phyloP scores from a whole-genome alignment of 2,329 filamentous ascomycete species.

The Colletotrichum sidae region DNA sequence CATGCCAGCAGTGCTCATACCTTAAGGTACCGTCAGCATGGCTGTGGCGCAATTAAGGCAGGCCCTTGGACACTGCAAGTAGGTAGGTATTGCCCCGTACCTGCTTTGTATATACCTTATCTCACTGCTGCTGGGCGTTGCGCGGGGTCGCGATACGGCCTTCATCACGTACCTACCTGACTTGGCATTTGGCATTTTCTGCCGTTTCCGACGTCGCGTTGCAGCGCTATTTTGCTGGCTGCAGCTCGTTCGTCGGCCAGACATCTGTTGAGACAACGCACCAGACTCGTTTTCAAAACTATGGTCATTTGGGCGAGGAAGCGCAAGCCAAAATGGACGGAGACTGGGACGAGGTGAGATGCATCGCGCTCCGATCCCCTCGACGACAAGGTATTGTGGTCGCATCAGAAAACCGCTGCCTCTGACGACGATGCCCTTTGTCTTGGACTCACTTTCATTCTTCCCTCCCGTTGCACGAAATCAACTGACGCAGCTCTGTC shows the following conservation, averaged over 20 bases:
- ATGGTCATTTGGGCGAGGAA: slow-evolving; percentile 52
- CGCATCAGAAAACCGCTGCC: too few relatives aligned
- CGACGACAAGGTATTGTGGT: neutral
- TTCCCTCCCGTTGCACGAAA: neutral
- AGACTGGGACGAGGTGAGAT: slow-evolving; percentile 75
- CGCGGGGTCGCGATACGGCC: too few relatives aligned
- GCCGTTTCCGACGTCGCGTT: slow-evolving; percentile 1
- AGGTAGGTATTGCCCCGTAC: too few relatives aligned
- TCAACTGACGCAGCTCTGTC: slow-evolving; percentile 28
- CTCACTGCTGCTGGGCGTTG: neutral
- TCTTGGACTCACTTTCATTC: neutral
- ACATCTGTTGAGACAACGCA: too few relatives aligned
- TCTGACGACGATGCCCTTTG: too few relatives aligned
- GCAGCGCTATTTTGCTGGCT: neutral
- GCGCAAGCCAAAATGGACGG: slow-evolving; percentile 67
- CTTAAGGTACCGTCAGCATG: too few relatives aligned
- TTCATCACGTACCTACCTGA: too few relatives aligned
- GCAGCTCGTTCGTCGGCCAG: slow-evolving; percentile 12
- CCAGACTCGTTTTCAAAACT: slow-evolving; percentile 32
- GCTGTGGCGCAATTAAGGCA: neutral
- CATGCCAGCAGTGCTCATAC: neutral
- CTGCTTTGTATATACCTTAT: too few relatives aligned
- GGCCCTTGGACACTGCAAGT: too few relatives aligned
- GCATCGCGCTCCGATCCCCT: slow-evolving; percentile 16
- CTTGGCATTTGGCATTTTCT: neutral